A percentile compares a stretch with the other conserved stretches of the same genome.
These are phyloP conservation scores for Saccharomyces hybrid DNA, from an alignment of 1,139 yeast species.

Conservation along the genomic window DNA sequence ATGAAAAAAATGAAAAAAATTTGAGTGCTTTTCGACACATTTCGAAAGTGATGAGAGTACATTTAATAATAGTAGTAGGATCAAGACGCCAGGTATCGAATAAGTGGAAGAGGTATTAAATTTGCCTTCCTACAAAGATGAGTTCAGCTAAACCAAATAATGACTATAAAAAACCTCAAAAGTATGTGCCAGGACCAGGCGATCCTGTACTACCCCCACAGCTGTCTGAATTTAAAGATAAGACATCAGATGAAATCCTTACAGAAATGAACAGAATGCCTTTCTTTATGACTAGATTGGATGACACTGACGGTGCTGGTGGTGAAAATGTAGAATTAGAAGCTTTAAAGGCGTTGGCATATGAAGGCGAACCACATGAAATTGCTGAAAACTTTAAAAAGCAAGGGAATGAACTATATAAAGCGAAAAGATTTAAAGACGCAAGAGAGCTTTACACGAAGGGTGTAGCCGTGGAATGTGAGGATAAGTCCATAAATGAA, in stretches of 20 bases:
- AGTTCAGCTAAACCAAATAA: not conserved
- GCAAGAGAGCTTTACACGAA: conserved; percentile 76
- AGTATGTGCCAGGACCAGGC: conserved; percentile 65
- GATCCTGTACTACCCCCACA: conserved; percentile 84
- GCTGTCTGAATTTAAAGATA: conserved; percentile 54
- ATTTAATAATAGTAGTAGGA: too few species aligned
- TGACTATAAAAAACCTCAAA: conserved; percentile 33
- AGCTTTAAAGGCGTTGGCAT: conserved; percentile 84
- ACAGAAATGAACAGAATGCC: conserved; percentile 78
- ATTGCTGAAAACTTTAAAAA: conserved; percentile 81
- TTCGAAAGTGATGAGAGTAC: not conserved
- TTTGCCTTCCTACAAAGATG: not conserved
- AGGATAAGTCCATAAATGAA: conserved; percentile 42
- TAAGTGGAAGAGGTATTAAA: not conserved
- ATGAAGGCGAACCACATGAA: conserved; percentile 93
- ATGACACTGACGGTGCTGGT: conserved; percentile 67
- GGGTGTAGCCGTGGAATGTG: conserved; percentile 67
- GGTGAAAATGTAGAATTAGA: conserved; percentile 72
- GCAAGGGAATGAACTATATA: conserved; percentile 87
- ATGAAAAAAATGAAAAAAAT: too few species aligned
- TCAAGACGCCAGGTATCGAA: too few species aligned
- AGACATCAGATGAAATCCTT: conserved; percentile 69
- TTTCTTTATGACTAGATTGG: conserved; percentile 86
- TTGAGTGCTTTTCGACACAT: not conserved
- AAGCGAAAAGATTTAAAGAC: conserved; percentile 56